Base-by-base conservation (phyloP, 1,284 basidiomycete species). In the Xerocomus cyaneibrunnescens region DNA sequence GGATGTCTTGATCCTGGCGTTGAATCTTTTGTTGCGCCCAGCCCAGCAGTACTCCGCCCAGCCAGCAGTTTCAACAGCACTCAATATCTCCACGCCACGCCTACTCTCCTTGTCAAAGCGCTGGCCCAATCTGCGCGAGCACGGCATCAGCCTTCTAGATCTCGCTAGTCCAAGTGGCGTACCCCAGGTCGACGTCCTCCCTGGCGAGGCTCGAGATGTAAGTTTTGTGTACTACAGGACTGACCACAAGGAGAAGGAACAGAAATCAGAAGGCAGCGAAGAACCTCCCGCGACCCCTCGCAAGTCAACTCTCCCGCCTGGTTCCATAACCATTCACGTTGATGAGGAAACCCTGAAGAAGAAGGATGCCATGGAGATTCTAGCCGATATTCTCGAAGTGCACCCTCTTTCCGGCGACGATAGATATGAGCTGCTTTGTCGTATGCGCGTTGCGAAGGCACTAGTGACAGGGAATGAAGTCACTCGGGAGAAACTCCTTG, bases 11-110 rank as follows among this genome's bases (percentile, higher is more conserved):
- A 84, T 94, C 51, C 76, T 90, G 22, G 81, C 92, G 19, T 77
- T 99, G 44, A 89, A 92, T 57, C 80, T 98, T 22, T 78, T 98
- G 37, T 81, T 98, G 30, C 87, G 96, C 23, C 94, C 95, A 2
- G 88, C 94, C 7, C 95, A 98, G 66, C 94, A 98, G 68, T 98
- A 97, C 69, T 92, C 91, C 14, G 83, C 86, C 3, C 89, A 92
- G 62, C 85, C 87, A 12, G 80, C 87, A 16, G 85, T 91, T 39
- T 83, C 86, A 21, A 84, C 87, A 62, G 85, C 87, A 0, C 77
- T 90, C 38, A 87, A 79, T 68, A 88, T 92, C 43, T 89, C 86
- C 40, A 83, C 89, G 22, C 76, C 86, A 47, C 84, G 85, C 60
- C 71, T 92, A 44, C 78, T 84, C 58, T 83, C 85, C 52, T 75